Evolutionary conservation across 176 grass and related monocot species (phyloP).

Genomic region (Carex scoparia): DNA sequence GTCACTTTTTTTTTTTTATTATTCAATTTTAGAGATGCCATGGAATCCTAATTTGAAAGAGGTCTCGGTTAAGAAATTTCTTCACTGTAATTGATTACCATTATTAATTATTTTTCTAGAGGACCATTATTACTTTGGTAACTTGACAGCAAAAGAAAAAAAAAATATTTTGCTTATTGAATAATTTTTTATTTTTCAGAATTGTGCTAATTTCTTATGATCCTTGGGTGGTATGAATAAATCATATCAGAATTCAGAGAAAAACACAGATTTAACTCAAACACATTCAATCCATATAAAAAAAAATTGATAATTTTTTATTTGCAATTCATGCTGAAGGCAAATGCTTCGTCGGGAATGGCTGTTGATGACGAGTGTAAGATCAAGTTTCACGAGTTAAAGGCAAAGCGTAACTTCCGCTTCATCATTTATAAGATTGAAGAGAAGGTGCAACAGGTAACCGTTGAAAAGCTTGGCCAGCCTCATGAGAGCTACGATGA

Average conservation of each 20-base stretch:
- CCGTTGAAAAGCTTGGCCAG: conserved; percentile 48
- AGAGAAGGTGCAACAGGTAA: conserved; percentile 58
- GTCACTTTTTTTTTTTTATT: too few species aligned
- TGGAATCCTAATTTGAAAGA: too few species aligned
- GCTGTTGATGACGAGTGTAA: conserved; percentile 64
- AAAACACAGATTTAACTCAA: neutral
- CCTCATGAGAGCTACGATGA: conserved; percentile 43
- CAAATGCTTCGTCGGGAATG: conserved; percentile 56
- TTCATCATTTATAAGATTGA: conserved; percentile 81
- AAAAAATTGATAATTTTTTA: neutral
- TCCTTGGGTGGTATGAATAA: neutral
- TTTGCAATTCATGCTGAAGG: conserved; percentile 18
- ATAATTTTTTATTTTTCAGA: neutral
- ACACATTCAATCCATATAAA: neutral
- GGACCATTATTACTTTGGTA: neutral
- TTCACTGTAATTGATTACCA: neutral
- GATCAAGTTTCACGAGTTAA: conserved; percentile 51
- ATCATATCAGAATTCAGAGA: neutral
- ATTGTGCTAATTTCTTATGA: too few species aligned
- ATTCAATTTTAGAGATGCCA: neutral
- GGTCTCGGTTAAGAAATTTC: neutral
- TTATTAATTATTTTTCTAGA: too few species aligned
- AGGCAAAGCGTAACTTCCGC: conserved; percentile 58
- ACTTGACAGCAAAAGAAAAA: neutral
- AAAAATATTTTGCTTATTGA: neutral